Base-by-base conservation (phyloP, 2,329 filamentous ascomycete species). In the Rugonectria rugulosa region DNA sequence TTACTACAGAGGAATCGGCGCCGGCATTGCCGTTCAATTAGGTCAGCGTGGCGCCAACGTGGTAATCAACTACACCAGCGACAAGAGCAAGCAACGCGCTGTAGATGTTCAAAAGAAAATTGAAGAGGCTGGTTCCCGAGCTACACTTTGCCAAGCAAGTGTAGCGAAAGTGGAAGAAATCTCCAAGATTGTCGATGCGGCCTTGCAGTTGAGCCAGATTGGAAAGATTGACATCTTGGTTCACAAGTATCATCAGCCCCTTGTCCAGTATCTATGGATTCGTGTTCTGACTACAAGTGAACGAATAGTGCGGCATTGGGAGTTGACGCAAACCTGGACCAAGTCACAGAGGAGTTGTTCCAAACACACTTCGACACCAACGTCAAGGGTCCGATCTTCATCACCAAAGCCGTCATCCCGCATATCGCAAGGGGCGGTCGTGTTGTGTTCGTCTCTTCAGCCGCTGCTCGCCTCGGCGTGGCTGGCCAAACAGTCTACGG, bases 391-490 rank as follows among this genome's bases (percentile, higher is more conserved):
- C 65, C 65, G 0, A 67, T 73, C 41, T 70, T 74, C 9, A 64
- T 75, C 5, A 72, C 68, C 0, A 53, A 75, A 23, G 67, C 67
- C 0, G 62, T 68, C 1, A 38, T 70, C 2, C 70, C 70, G 1
- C 56, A 73, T 26, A 58, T 75, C 4, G 50, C 65, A 0, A 53
- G 51, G 1, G 68, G 69, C 6, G 69, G 72, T 0, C 71, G 73
- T 0, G 70, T 75, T 3, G 64, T 75, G 17, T 66, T 69, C 21
- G 55, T 75, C 6, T 73, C 72, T 1, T 73, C 71, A 0, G 65
- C 65, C 5, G 66, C 60, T 12, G 70, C 71, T 2, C 62, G 71
- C 1, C 50, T 70, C 2, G 73, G 71, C 0, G 57, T 69, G 2
- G 56, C 69, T 2, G 62, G 54, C 0, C 59, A 71, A 29, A 68